Base-by-base conservation (phyloP, 2,329 filamentous ascomycete species). In the Podosphaera xanthii region DNA sequence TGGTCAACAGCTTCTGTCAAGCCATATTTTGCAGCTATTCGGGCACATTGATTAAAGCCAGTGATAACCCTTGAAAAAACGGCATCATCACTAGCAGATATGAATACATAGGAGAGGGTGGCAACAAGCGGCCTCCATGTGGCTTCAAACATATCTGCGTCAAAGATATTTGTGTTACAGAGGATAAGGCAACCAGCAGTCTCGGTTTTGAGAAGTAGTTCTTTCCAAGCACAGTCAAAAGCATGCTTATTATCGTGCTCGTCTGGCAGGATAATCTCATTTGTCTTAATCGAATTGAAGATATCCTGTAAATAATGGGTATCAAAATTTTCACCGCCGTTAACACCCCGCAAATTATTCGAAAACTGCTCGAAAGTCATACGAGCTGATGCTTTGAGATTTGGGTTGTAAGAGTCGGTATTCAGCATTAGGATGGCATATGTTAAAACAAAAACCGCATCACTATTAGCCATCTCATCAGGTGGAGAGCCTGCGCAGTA, bases 401-500 rank as follows among this genome's bases (percentile, higher is more conserved):
- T 97, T 0, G 89, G 90, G 67, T 94, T 98, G 70, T 97, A 92
- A 66, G 94, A 86, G 68, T 98, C 92, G 0, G 91, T 96, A 68
- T 98, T 98, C 60, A 98, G 75, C 81, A 98, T 89, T 70, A 98
- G 95, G 67, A 96, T 94, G 44, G 90, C 92, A 69, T 98, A 98
- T 0, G 87, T 91, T 58, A 98, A 75, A 55, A 98, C 82, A 67
- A 87, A 98, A 31, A 92, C 83, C 6, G 89, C 82, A 69, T 98
- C 92, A 65, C 87, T 85, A 67, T 94, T 83, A 5, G 83, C 85
- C 62, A 97, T 82, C 31, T 83, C 85, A 59, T 85, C 79, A 0
- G 86, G 84, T 34, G 81, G 77, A 4, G 79, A 80, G 61, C 80
- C 81, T 7, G 78, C 73, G 69, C 84, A 86, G 69, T 94, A 98